Evolutionary conservation across 2,329 filamentous ascomycete species (phyloP).

Genomic region (Aspergillus nomiae): DNA sequence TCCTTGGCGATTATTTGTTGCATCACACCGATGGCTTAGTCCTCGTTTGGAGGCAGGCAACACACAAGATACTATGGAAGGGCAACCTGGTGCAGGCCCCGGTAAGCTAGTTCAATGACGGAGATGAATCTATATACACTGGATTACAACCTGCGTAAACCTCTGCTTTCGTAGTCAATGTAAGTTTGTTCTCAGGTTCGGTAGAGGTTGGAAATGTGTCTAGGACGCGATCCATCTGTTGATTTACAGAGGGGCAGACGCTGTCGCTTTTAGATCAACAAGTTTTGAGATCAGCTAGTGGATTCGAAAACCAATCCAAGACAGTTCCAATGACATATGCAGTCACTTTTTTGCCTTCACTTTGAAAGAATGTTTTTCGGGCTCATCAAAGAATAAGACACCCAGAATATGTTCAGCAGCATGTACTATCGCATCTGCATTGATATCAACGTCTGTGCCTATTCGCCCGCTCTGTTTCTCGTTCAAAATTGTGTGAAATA

Average conservation of each 20-base stretch:
- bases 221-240: neutral
- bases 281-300: neutral
- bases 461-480: constrained; percentile 15
- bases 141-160: neutral
- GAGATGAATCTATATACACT: neutral
- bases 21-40: neutral
- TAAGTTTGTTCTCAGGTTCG: neutral
- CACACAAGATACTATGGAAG: neutral
- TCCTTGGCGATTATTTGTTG: neutral
- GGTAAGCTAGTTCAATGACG: neutral
- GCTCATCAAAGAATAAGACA: constrained; percentile 31
- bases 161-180: neutral
- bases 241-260: neutral
- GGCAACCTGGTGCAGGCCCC: neutral
- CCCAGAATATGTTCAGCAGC: constrained; percentile 39
- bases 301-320: neutral
- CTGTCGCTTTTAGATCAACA: neutral
- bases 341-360: neutral
- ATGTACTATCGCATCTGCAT: constrained; percentile 33
- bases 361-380: neutral
- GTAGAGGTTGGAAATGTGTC: no score
- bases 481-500: constrained; percentile 39
- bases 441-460: constrained; percentile 16
- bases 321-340: neutral
- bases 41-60: neutral